These are phyloP conservation scores for Sarocladium strictum DNA, from an alignment of 2,329 filamentous ascomycete species.

Conservation along the genomic window DNA sequence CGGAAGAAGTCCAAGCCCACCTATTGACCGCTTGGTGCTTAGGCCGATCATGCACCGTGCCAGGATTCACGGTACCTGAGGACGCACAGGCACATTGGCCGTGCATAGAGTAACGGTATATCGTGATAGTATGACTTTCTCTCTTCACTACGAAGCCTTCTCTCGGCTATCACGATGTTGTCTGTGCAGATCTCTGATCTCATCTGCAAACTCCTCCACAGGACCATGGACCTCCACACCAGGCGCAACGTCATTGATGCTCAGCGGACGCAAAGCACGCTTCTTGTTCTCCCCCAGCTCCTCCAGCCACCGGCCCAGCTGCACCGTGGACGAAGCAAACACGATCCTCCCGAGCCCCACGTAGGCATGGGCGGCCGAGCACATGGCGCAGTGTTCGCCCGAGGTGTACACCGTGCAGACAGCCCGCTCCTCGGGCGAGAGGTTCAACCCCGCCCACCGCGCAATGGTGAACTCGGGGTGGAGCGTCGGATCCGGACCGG, in stretches of 20 bases:
- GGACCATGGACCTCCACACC: conserved; percentile 23
- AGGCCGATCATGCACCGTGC: too few species aligned
- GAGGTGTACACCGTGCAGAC: conserved; percentile 28
- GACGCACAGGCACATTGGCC: too few species aligned
- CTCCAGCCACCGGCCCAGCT: conserved; percentile 21
- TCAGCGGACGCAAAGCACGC: conserved; percentile 17
- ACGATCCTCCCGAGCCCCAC: conserved; percentile 29
- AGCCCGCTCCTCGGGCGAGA: conserved; percentile 32
- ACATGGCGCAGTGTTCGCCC: conserved; percentile 33
- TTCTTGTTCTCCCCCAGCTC: conserved; percentile 19
- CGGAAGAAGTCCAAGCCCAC: too few species aligned
- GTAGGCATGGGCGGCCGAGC: conserved; percentile 28
- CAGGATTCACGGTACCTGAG: too few species aligned
- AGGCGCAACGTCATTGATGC: conserved; percentile 24
- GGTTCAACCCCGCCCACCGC: conserved; percentile 28
- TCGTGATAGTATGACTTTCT: not conserved
- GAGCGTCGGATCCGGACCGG: conserved; percentile 23
- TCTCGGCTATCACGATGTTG: conserved; percentile 1
- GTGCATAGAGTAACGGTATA: too few species aligned
- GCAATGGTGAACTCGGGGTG: conserved; percentile 32
- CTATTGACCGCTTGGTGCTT: too few species aligned
- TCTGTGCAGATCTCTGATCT: conserved; percentile 23
- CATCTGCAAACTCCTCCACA: conserved; percentile 20
- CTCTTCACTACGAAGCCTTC: conserved; percentile 2
- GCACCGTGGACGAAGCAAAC: conserved; percentile 24